Evolutionary conservation across 352 stramenopile species (phyloP), one percentile per base, ranked within the genome.

Genomic region (Pythium pyrilobum): DNA sequence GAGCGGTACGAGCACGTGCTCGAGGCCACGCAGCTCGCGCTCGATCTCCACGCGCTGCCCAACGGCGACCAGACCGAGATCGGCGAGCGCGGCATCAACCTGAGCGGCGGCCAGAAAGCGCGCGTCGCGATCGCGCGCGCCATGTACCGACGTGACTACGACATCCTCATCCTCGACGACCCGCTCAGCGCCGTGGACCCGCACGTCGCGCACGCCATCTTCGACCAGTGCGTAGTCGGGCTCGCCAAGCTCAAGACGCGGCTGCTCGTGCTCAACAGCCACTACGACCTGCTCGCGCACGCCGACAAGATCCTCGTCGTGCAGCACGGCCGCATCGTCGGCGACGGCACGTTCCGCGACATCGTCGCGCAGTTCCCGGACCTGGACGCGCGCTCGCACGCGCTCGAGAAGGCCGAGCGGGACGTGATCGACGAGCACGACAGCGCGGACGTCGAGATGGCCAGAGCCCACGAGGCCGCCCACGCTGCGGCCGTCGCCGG

Each of bases 221-320:
- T 80, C 54, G 38, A 67, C 23, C 51, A 77, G 12, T 68, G 68
- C 33, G 66, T 81, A 23, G 39, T 66, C 0, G 51, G 58, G 6
- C 29, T 71, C 6, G 57, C 58, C 13, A 51, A 56, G 34, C 16
- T 43, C 48, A 74, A 74, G 52, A 89, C 77, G 12, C 72, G 96
- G 4, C 51, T 98, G 40, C 71, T 97, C 11, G 91, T 96, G 6
- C 96, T 91, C 15, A 67, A 72, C 55, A 68, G 59, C 33, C 59
- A 72, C 52, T 69, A 69, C 33, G 55, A 69, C 21, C 38, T 72
- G 46, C 36, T 69, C 4, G 24, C 29, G 7, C 62, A 65, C 46
- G 62, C 62, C 10, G 62, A 69, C 52, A 53, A 68, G 41, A 67
- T 71, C 31, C 29, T 72, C 16, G 55, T 72, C 9, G 50, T 72